These are phyloP conservation scores for Phytophthora cryptogea DNA, from an alignment of 352 stramenopile genomes.

Conservation along the genomic window DNA sequence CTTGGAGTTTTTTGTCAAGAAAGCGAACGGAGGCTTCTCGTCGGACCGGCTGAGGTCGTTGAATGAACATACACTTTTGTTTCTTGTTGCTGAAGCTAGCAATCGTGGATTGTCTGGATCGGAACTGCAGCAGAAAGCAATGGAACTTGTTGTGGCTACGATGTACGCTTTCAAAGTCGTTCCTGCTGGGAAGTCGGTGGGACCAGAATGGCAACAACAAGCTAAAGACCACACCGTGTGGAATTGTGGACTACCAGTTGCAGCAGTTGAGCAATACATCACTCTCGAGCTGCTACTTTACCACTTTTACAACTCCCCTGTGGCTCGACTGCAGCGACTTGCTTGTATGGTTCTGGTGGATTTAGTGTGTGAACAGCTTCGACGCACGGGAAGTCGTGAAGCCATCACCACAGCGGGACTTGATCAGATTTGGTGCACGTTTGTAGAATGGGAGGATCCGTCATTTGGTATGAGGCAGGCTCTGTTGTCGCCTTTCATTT, in stretches of 20 bases:
- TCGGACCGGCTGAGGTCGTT: constrained; percentile 35
- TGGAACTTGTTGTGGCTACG: constrained; percentile 32
- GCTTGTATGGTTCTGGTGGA: constrained; percentile 38
- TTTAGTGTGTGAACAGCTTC: constrained; percentile 38
- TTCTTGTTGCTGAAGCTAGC: constrained; percentile 35
- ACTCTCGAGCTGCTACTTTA: constrained; percentile 40
- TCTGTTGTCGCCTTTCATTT: constrained; percentile 31
- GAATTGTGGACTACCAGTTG: constrained; percentile 29
- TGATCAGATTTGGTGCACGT: constrained; percentile 31
- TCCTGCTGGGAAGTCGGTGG: constrained; percentile 7
- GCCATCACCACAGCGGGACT: constrained; percentile 24
- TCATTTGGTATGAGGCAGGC: constrained; percentile 17
- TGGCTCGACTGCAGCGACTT: constrained; percentile 27
- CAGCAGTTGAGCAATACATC: constrained; percentile 37
- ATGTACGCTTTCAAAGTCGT: constrained; percentile 35
- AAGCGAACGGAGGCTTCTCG: constrained; percentile 28
- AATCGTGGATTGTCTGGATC: constrained; percentile 5
- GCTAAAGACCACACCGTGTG: constrained; percentile 27
- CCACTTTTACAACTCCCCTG: constrained; percentile 38
- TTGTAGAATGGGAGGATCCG: constrained; percentile 32
- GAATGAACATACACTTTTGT: constrained; percentile 37
- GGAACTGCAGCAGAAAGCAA: constrained; percentile 22
- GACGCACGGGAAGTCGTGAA: constrained; percentile 23
- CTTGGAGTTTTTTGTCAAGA: constrained; percentile 43
- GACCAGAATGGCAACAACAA: constrained; percentile 17